Percentiles rank a stretch among this genome's conserved stretches.
phyloP scores from a whole-genome alignment of 2,329 filamentous ascomycete genomes.

The Berkeleyomyces basicola region DNA sequence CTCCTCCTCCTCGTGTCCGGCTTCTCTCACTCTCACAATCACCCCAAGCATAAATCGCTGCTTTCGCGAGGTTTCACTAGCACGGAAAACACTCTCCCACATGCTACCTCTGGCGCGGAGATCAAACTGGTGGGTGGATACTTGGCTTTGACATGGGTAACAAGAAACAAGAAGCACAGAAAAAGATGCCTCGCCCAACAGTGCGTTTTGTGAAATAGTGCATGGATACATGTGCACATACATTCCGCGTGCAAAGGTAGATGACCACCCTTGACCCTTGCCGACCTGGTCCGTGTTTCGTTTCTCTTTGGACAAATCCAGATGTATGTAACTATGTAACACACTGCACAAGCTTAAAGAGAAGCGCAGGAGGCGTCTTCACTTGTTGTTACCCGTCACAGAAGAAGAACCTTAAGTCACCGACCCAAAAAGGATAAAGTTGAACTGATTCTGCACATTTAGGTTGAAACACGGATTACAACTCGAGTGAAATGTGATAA shows the following conservation, averaged over 20 bases:
- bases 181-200: background rate
- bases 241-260: background rate
- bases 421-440: no score
- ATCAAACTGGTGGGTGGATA: conserved; percentile 8
- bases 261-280: background rate
- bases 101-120: background rate
- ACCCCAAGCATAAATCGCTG: background rate
- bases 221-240: background rate
- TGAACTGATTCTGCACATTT: no score
- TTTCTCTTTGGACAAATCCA: background rate
- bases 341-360: background rate
- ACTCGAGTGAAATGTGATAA: no score
- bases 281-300: background rate
- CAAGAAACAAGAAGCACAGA: background rate
- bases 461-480: no score
- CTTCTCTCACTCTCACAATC: background rate
- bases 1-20: background rate
- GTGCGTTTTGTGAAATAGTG: background rate
- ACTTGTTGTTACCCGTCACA: background rate
- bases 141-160: background rate
- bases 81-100: background rate
- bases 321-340: no score
- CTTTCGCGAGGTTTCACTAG: background rate
- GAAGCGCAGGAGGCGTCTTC: background rate
- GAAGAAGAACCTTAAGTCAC: no score